phyloP scores from a whole-genome alignment of 129 eudicot genomes.

The Chrysanthemum makinoi region DNA sequence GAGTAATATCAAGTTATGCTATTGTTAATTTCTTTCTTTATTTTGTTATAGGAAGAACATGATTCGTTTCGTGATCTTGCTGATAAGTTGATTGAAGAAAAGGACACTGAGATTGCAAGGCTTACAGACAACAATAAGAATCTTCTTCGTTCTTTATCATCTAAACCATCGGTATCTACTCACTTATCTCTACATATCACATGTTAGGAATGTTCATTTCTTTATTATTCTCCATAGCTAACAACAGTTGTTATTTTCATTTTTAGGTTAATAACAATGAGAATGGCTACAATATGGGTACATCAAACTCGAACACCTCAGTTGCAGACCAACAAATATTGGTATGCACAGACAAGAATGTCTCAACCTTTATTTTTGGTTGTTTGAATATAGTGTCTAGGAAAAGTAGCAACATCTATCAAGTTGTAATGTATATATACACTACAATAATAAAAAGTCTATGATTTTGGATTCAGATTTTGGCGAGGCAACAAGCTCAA shows the following conservation, averaged over 20 bases:
- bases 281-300: conserved; percentile 50
- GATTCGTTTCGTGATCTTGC: conserved; percentile 96
- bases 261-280: conserved; percentile 55
- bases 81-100: conserved; percentile 92
- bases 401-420: background rate
- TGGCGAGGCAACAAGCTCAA: conserved; percentile 99
- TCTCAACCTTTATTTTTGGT: background rate
- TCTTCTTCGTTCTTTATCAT: conserved; percentile 60
- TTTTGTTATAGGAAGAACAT: conserved; percentile 80
- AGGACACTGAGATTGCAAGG: conserved; percentile 84
- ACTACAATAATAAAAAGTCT: background rate
- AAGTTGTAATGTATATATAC: too few relatives aligned
- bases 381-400: background rate
- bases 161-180: conserved; percentile 47
- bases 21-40: conserved; percentile 14
- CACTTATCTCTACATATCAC: conserved; percentile 9
- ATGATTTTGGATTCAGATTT: conserved; percentile 50
- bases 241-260: background rate
- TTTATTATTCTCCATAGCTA: background rate
- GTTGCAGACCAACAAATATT: conserved; percentile 93
- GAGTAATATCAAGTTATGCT: background rate
- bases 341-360: conserved; percentile 41
- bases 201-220: background rate
- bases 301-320: conserved; percentile 52
- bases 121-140: conserved; percentile 74